Evolutionary conservation across 768 basidiomycete genomes (phyloP).

Genomic region (Atractiella rhizophila): DNA sequence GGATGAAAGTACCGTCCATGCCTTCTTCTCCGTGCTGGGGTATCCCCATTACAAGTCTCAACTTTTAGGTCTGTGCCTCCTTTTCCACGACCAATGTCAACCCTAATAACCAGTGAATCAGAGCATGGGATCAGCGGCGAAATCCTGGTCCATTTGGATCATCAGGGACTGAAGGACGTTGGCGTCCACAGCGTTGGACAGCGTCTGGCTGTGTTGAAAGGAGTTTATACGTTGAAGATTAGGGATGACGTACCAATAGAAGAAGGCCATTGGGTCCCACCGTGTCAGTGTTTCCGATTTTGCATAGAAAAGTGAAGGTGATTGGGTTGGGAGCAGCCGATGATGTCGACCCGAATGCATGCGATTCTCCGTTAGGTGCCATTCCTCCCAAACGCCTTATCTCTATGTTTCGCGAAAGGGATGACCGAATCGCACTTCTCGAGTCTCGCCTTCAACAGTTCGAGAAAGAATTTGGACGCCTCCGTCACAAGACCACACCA

Average conservation of each 20-base stretch:
- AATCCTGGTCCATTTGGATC: constrained; percentile 54
- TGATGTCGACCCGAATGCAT: constrained; percentile 7
- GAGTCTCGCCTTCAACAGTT: no score
- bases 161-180: constrained; percentile 58
- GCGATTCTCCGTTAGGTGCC: constrained; percentile 3
- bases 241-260: constrained; percentile 59
- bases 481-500: no score
- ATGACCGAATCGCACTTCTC: no score
- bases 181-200: constrained; percentile 72
- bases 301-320: not conserved
- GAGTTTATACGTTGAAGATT: constrained; percentile 69
- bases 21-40: constrained; percentile 49
- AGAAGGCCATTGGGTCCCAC: constrained; percentile 60
- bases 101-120: no score
- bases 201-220: constrained; percentile 68
- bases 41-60: constrained; percentile 59
- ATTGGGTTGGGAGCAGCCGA: not conserved
- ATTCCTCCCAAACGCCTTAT: constrained; percentile 6
- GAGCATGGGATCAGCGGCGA: constrained; percentile 86
- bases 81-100: not conserved
- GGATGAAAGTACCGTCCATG: constrained; percentile 32
- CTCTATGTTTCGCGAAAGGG: constrained; percentile 1
- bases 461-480: no score
- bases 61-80: constrained; percentile 35
- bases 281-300: constrained; percentile 40